Conservation (phyloP, 192 early-diverging fungal genomes). For the Hyaloraphidium curvatum region DNA sequence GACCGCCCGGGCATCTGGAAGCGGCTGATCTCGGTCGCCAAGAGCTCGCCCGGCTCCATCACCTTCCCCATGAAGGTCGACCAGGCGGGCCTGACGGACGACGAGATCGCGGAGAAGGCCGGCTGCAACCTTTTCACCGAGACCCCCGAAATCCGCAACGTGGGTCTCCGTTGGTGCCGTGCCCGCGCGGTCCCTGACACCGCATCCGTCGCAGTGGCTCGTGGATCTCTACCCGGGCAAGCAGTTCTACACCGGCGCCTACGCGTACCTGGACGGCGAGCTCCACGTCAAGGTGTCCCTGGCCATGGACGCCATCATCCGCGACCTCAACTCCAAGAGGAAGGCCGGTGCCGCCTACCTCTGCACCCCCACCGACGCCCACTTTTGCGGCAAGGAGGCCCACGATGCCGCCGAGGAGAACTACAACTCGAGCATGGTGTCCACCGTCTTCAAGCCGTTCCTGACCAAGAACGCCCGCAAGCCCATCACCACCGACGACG, state of each 20-base stretch:
- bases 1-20: constrained; percentile 4
- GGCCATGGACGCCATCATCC: constrained; percentile 7
- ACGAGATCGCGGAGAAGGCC: constrained; percentile 1
- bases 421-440: neutral
- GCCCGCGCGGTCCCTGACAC: neutral
- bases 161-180: neutral
- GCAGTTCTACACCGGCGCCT: neutral
- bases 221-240: constrained; percentile 2
- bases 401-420: neutral
- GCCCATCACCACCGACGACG: neutral
- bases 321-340: constrained; percentile 3
- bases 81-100: neutral
- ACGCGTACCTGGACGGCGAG: constrained; percentile 7
- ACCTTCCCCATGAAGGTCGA: constrained; percentile 4
- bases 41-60: constrained; percentile 3
- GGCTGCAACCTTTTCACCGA: constrained; percentile 7
- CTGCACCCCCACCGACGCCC: constrained; percentile 6
- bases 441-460: constrained; percentile 3
- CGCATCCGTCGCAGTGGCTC: neutral
- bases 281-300: constrained; percentile 5
- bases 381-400: neutral
- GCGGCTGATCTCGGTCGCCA: neutral
- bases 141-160: constrained; percentile 6
- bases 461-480: neutral
- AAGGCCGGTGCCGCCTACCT: constrained; percentile 6